Evolutionary conservation across 495 filamentous ascomycete species (phyloP).

Genomic region (Xylaria scruposa): DNA sequence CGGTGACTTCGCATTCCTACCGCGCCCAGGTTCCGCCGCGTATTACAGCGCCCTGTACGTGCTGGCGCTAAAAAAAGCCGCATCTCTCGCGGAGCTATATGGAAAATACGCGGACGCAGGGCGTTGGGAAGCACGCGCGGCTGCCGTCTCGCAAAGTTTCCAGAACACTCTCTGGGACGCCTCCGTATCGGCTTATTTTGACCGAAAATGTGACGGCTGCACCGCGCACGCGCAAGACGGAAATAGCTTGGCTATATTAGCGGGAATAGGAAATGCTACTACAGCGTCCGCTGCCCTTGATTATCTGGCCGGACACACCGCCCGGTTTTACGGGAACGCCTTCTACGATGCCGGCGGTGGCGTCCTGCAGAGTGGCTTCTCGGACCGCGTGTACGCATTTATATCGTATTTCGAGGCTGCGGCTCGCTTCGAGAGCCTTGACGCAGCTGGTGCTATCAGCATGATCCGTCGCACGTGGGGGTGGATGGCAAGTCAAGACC

Average conservation of each 20-base stretch:
- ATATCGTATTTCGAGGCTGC: constrained; percentile 58
- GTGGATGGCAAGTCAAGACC: constrained; percentile 55
- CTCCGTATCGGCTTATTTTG: constrained; percentile 49
- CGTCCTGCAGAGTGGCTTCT: constrained; percentile 39
- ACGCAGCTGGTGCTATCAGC: constrained; percentile 45
- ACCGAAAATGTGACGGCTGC: constrained; percentile 41
- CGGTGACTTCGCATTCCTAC: constrained; percentile 57
- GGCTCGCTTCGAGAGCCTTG: constrained; percentile 48
- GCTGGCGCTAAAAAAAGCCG: constrained; percentile 49
- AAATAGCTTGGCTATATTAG: constrained; percentile 51
- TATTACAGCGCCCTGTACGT: constrained; percentile 59
- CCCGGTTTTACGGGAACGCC: constrained; percentile 50
- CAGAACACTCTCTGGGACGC: constrained; percentile 45
- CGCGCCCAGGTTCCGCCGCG: constrained; percentile 51
- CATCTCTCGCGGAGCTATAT: constrained; percentile 45
- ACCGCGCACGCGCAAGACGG: constrained; percentile 55
- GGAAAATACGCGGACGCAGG: constrained; percentile 36
- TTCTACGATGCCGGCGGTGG: constrained; percentile 54
- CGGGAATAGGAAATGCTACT: constrained; percentile 42
- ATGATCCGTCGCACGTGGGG: constrained; percentile 52
- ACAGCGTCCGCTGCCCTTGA: constrained; percentile 40
- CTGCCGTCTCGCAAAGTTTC: constrained; percentile 40
- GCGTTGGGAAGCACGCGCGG: constrained; percentile 47
- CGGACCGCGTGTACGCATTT: constrained; percentile 55
- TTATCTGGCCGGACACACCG: constrained; percentile 43